Conservation (phyloP, 805 yeast genomes). For the Cephaloascus fragrans region DNA sequence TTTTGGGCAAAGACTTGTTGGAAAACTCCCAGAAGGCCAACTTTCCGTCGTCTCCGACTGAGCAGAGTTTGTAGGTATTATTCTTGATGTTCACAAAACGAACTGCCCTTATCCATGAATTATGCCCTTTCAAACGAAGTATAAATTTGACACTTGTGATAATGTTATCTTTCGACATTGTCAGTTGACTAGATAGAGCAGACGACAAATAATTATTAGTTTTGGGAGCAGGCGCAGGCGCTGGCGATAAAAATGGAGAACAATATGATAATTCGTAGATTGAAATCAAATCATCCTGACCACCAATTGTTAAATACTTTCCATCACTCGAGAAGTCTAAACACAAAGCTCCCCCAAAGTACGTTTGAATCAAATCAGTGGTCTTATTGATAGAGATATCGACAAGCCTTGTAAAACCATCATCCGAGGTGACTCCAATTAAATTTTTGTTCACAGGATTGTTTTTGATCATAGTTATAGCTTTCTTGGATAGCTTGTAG, state of each 20-base stretch:
- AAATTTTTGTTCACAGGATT: conserved; percentile 29
- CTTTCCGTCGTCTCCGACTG: conserved; percentile 48
- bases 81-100: conserved; percentile 28
- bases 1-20: conserved; percentile 29
- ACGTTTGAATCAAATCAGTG: conserved; percentile 50
- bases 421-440: conserved; percentile 49
- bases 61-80: conserved; percentile 35
- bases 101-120: conserved; percentile 40
- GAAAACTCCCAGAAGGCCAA: conserved; percentile 45
- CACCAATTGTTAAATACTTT: conserved; percentile 35
- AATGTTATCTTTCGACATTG: neutral
- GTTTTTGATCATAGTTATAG: conserved; percentile 39
- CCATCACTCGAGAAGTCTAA: conserved; percentile 38
- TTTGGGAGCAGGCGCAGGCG: too few relatives aligned
- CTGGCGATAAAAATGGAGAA: too few relatives aligned
- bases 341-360: conserved; percentile 55
- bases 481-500: conserved; percentile 48
- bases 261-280: conserved; percentile 28
- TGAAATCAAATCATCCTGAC: conserved; percentile 43
- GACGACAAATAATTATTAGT: too few relatives aligned
- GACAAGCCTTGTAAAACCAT: conserved; percentile 52
- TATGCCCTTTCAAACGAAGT: conserved; percentile 33
- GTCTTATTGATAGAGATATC: conserved; percentile 34
- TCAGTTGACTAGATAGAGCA: too few relatives aligned
- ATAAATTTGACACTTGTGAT: conserved; percentile 10